phyloP scores from a whole-genome alignment of 2,329 filamentous ascomycete genomes.

The Teratosphaeria viscida region DNA sequence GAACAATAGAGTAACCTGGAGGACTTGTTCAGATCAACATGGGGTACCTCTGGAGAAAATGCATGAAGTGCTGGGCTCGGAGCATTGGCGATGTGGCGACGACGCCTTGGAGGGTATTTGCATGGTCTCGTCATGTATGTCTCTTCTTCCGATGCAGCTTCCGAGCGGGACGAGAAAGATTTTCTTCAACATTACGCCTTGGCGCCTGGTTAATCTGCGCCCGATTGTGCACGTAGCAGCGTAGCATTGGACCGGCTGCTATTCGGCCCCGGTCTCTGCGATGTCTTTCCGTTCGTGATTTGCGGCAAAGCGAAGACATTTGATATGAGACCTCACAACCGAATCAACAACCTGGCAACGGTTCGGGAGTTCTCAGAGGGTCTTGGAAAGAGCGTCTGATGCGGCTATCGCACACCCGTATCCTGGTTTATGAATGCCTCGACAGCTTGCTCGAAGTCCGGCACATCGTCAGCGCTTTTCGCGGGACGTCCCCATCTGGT shows the following conservation, averaged over 20 bases:
- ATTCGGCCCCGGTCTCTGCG: too few species aligned
- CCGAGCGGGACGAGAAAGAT: not conserved
- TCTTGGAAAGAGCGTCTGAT: too few species aligned
- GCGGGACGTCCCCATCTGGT: slow-evolving; percentile 43
- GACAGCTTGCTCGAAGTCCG: slow-evolving; percentile 42
- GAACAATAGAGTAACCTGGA: too few species aligned
- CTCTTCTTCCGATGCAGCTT: not conserved
- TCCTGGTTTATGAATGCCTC: slow-evolving; percentile 5
- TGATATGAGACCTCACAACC: too few species aligned
- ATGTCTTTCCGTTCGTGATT: too few species aligned
- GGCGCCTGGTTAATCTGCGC: not conserved
- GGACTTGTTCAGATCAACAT: too few species aligned
- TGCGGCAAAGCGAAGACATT: too few species aligned
- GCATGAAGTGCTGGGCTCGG: too few species aligned
- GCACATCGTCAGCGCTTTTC: slow-evolving; percentile 41
- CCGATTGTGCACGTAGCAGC: not conserved
- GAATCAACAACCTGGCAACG: too few species aligned
- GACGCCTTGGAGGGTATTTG: not conserved
- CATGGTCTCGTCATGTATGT: not conserved
- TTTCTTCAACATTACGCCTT: not conserved
- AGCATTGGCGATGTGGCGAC: not conserved
- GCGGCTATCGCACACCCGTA: too few species aligned
- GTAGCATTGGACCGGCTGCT: not conserved
- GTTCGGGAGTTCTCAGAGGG: too few species aligned
- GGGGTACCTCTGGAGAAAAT: too few species aligned